Conservation (phyloP, 148 eudicot species). For the Rhododendron vialii region DNA sequence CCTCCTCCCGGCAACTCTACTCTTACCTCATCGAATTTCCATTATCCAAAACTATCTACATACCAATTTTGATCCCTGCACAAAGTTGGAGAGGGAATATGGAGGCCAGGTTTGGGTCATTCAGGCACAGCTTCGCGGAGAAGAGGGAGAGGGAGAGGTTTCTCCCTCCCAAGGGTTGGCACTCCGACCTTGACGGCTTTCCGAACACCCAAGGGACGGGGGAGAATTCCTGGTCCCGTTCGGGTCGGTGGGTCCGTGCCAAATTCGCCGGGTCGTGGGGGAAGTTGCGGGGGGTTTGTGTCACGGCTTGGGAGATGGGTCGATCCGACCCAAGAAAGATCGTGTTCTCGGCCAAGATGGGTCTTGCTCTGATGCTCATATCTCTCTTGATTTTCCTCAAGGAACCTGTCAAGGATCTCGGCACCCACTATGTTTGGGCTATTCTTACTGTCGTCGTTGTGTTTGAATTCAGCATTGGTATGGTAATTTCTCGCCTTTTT, state of each 20-base stretch:
- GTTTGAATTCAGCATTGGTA: conserved; percentile 94
- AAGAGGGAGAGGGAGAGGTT: conserved; percentile 32
- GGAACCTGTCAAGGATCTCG: conserved; percentile 56
- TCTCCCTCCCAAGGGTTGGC: neutral
- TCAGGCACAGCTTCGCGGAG: conserved; percentile 33
- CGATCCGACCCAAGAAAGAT: conserved; percentile 72
- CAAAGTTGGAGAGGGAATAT: neutral
- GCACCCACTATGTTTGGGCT: conserved; percentile 81
- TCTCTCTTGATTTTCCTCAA: conserved; percentile 67
- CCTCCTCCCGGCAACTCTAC: neutral
- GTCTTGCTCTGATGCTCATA: conserved; percentile 60
- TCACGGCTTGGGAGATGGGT: conserved; percentile 57
- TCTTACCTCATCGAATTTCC: neutral
- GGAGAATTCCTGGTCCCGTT: neutral
- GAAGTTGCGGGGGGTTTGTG: conserved; percentile 16
- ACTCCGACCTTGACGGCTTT: conserved; percentile 8
- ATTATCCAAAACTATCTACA: neutral
- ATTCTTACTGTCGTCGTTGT: conserved; percentile 91
- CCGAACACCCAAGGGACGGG: neutral
- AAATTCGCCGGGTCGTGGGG: conserved; percentile 24
- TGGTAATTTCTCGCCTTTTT: neutral
- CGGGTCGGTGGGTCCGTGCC: neutral
- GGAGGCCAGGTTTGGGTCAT: conserved; percentile 36
- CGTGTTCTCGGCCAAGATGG: conserved; percentile 72
- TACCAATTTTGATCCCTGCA: neutral